These are phyloP conservation scores for Irpex lacteus DNA, from an alignment of 1,284 basidiomycete genomes.

Conservation along the genomic window DNA sequence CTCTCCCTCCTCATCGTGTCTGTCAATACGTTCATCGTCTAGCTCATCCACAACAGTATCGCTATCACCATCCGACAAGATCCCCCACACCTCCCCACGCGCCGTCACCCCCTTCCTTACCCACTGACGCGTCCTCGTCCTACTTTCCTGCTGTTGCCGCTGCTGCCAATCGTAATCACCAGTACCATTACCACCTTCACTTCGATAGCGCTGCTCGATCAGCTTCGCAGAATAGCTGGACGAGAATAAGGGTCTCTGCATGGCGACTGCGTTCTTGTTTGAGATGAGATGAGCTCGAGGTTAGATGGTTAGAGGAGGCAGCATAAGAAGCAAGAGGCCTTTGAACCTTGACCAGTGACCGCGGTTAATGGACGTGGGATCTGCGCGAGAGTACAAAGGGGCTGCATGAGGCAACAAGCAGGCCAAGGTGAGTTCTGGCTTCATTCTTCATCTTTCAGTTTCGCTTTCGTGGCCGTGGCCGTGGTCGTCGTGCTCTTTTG, in stretches of 20 bases:
- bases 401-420: constrained; percentile 27
- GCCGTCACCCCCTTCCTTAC: constrained; percentile 10
- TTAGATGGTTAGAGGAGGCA: neutral
- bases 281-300: neutral
- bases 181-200: neutral
- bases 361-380: neutral
- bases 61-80: constrained; percentile 2
- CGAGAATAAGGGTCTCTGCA: constrained; percentile 9
- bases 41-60: neutral
- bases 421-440: constrained; percentile 38
- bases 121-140: constrained; percentile 1
- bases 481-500: neutral
- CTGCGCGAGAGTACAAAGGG: neutral
- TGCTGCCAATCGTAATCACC: neutral
- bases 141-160: neutral
- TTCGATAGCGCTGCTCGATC: neutral
- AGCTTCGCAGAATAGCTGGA: constrained; percentile 12
- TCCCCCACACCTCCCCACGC: constrained; percentile 13
- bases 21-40: neutral
- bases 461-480: neutral
- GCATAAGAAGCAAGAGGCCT: neutral
- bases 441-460: neutral
- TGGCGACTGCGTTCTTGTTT: neutral
- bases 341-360: neutral
- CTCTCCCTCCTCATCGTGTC: no score